Base-by-base conservation (phyloP, 1,284 basidiomycete genomes). In the Sutorius eximius region DNA sequence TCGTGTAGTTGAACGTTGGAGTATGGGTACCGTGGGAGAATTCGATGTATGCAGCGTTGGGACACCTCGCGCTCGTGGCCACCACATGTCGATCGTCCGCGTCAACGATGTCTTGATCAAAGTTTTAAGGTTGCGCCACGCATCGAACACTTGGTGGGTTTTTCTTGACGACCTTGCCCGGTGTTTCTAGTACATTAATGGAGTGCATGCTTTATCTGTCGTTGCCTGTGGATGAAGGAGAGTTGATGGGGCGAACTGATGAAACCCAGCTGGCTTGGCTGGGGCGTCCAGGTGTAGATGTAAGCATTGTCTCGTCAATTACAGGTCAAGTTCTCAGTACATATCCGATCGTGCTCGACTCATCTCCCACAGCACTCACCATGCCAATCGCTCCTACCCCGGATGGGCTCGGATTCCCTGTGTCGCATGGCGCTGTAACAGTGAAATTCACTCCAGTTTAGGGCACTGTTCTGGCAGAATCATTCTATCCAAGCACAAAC, bases 381-480 rank as follows among this genome's bases (percentile, higher is more conserved):
- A 41, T 59, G 59, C 32, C 27, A 10, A 20, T 47, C 11, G 10
- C 16, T 9, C n/a, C 44, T 51, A 27, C 20, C 27, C 36, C 22
- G 49, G 27, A 12, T 2, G 12, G 30, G 2, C 10, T 7, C 30
- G n/a, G n/a, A n/a, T n/a, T 20, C 5, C 16, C 18, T 53, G 30
- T 20, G 18, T 38, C 9, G 32, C 15, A 13, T 20, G 11, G n/a
- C n/a, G n/a, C n/a, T n/a, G n/a, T n/a, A n/a, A n/a, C n/a, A n/a
- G n/a, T n/a, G n/a, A n/a, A n/a, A n/a, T n/a, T 53, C 61, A 45
- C 27, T 37, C 30, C 88, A 91, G 71, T 81, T 86, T 57, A 69
- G 69, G 11, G 83, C 82, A 5, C 70, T 91, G 38, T 79, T 82
- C 52, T 79, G 82, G 77, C 91, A 91, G 78, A 90, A 87, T 86